Conservation (phyloP, 148 eudicot species). For the Cornus controversa region DNA sequence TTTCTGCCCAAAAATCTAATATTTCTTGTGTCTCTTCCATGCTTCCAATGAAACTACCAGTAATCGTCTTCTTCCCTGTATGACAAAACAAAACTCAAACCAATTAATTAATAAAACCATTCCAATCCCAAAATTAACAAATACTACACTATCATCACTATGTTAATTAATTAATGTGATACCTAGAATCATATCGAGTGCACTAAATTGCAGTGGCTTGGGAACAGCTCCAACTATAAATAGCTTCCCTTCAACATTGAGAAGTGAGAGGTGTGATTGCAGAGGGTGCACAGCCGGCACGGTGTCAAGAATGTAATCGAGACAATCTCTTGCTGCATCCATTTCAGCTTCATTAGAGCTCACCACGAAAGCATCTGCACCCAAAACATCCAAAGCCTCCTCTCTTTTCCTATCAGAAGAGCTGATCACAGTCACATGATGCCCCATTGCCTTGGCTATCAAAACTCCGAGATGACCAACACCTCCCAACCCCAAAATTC, state of each 20-base stretch:
- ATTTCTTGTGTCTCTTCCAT: constrained; percentile 27
- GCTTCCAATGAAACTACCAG: constrained; percentile 32
- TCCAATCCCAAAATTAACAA: neutral
- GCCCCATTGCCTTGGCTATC: constrained; percentile 39
- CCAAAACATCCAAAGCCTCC: constrained; percentile 25
- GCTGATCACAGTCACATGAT: constrained; percentile 35
- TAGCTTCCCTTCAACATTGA: constrained; percentile 25
- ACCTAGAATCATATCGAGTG: constrained; percentile 20
- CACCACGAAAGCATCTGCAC: constrained; percentile 28
- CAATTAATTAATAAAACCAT: too few species aligned
- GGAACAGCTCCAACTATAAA: constrained; percentile 23
- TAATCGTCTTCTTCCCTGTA: constrained; percentile 18
- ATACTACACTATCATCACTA: too few species aligned
- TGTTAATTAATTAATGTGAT: too few species aligned
- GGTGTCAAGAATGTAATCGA: constrained; percentile 33
- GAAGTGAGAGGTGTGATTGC: constrained; percentile 15
- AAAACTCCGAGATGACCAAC: constrained; percentile 35
- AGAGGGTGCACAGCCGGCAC: constrained; percentile 20
- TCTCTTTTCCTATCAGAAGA: constrained; percentile 24
- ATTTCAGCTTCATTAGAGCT: constrained; percentile 22
- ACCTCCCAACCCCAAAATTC: constrained; percentile 36
- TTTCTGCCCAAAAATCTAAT: constrained; percentile 24
- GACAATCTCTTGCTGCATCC: constrained; percentile 15
- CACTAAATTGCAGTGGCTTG: constrained; percentile 23
- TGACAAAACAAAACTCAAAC: neutral